Base-by-base conservation (phyloP, 352 stramenopile genomes). In the Globisporangium barbulae region DNA sequence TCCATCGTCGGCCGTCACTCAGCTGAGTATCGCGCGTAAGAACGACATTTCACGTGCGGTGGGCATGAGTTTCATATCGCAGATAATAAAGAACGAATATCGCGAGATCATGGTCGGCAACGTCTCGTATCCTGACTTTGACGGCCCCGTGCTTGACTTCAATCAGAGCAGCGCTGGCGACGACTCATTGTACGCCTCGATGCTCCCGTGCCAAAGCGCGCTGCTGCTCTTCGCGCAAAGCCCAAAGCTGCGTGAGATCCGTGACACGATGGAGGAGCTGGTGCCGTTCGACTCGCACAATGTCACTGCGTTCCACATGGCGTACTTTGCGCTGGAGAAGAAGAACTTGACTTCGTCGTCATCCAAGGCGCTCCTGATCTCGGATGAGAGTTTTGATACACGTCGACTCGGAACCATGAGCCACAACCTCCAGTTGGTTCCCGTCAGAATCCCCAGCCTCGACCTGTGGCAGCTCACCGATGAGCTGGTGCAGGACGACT, bases 361-460 rank as follows among this genome's bases (percentile, higher is more conserved):
- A 21, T 70, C 75, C 4, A 65, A 75, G 33, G 61, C 70, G 3
- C 52, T 66, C 2, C 61, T 76, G 61, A 74, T 64, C 21, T 81
- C 68, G 39, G 75, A 84, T 59, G 71, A 68, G 55, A 70, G 59
- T 31, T 84, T 84, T 37, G 73, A 71, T 3, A 47, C 50, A 5
- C 67, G 72, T 61, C 73, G 75, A 5, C 54, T 78, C 6, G 70
- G 65, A 9, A 70, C 78, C 53, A 67, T 76, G n/a, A 63, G 69
- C 39, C 59, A 74, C 66, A 73, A 70, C 19, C 47, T 78, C 22
- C 58, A 68, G 31, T 9, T 37, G 31, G 5, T 37, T 37, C 3
- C 31, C 31, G 0, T 37, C 8, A 3, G 31, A 37, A 9, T 37
- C 31, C 31, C 31, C 31, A 7, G 31, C 25, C 31, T 37, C 8